Base-by-base conservation (phyloP, 2,329 filamentous ascomycete species). In the Aphanoascus verrucosus region DNA sequence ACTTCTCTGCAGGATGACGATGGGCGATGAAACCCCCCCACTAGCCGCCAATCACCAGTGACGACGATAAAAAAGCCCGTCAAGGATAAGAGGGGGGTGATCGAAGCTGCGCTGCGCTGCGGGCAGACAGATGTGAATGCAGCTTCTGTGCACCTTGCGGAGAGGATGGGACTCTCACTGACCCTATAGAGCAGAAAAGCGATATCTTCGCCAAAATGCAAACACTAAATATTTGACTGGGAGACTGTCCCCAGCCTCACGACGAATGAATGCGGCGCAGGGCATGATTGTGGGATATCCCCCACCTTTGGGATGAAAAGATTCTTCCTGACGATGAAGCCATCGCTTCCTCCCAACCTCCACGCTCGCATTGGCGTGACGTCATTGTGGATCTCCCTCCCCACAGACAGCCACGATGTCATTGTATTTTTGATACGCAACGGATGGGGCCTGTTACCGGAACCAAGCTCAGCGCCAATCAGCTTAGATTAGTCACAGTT, bases 1-100 rank as follows among this genome's bases (percentile, higher is more conserved):
- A 38, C 38, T 35, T 51, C 40, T 20, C 49, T 55, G 54, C 54
- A 52, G 11, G 54, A 55, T 55, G 54, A 53, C 54, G 49, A 53
- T 44, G 51, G 31, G 23, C 54, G 54, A 56, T 55, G 54, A 53
- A 48, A 56, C 54, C 54, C 43, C 37, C 15, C 40, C 48, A 12
- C n/a, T 23, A 17, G 19, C 40, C n/a, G 38, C 48, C 48, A 51
- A 51, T 51, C 12, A 51, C 11, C 23, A 28, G 23, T 3, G 35
- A 37, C 8, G 11, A 37, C 35, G n/a, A n/a, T 37, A n/a, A n/a
- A n/a, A 9, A n/a, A 12, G 3, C 11, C 35, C 35, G 12, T 37
- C 35, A 37, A 9, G 35, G 35, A 37, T 37, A n/a, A 37, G 35
- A 37, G n/a, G 11, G 32, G 32, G 35, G 35, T 37, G 35, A 37